Evolutionary conservation across 371 early-diverging fungal species (phyloP), one percentile per base, ranked within the genome.

Genomic region (Coemansia sp.): DNA sequence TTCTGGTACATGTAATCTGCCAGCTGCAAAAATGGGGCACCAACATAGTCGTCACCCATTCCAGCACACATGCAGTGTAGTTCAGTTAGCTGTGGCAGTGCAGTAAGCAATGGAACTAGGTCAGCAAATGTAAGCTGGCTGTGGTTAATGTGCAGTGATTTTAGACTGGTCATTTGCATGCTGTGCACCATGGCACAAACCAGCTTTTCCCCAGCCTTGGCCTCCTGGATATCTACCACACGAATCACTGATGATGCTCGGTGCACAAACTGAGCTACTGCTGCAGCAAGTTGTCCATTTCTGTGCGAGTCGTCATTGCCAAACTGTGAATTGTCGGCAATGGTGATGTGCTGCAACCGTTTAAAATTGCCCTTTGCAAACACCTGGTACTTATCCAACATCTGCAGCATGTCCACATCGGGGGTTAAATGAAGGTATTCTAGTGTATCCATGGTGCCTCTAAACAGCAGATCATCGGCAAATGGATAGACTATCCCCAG

Each of bases 391-490:
- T 42, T 16, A 7, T 65, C 66, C 20, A 64, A 36, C 55, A 66
- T 51, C 12, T 63, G 35, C 1, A 68, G 34, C 8, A 48, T 35
- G 7, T 40, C 31, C 3, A 53, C n/a, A 9, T 58, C 65, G 5
- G 66, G 58, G 1, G 51, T 35, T 5, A 68, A 33, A 9, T 33
- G 38, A 31, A 68, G 48, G n/a, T 41, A 54, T 26, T 57, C 54
- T 16, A 68, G 49, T 12, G 57, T 45, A 1, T 26, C 14, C 5
- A 35, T 41, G 11, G 51, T 57, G 3, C 66, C 57, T 6, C 68
- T 47, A 36, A 63, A 68, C 49, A 68, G 33, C 12, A 54, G 30
- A 31, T 68, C 68, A 14, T 68, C 68, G 12, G 10, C 33, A 30
- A 68, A 68, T 0, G 68, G 68, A 12, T 65, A 68, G 5, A 43